Base-by-base conservation (phyloP, 805 yeast species). In the Zygosaccharomyces kombuchaensis region DNA sequence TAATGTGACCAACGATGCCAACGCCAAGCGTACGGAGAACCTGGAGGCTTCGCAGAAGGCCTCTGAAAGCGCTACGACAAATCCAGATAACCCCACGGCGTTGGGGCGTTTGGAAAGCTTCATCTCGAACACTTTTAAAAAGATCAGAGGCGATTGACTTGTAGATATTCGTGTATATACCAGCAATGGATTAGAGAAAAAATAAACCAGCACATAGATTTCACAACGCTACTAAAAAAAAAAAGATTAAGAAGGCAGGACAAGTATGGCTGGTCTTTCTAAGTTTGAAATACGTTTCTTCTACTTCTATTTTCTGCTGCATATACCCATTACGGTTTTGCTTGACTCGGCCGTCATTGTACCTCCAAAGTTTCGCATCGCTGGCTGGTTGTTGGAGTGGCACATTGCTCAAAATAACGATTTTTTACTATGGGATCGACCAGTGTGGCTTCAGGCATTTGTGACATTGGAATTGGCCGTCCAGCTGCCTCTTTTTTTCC, bases 401-500 rank as follows among this genome's bases (percentile, higher is more conserved):
- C 96, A 93, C 58, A 66, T 86, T 16, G 31, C 61, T 3, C 52
- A 63, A 13, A 87, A 89, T 68, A 78, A 84, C 43, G 99, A 91
- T 64, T 81, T 86, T 51, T 67, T 91, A 19, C 66, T 86, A 13
- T 60, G 60, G 6, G 65, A 71, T 7, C 71, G 76, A 12, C 91
- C 95, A 1, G 54, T 69, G 2, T 91, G 97, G 97, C 73, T 91
- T 40, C 68, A 74, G 45, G 62, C 75, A 30, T 88, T 85, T 63
- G 95, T 89, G 1, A 64, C 74, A 54, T 60, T 87, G 46, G 99
- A 91, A 63, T 50, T 90, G 34, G 40, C 80, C 2, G 73, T 84
- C 53, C 99, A 91, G 67, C 61, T 86, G 42, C 99, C 99, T 1
- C 70, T 86, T 23, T 93, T 93, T 64, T 57, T 79, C 36, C 65